Base-by-base conservation (phyloP, 164 flowering plant genomes). In the Vitis labrusca region DNA sequence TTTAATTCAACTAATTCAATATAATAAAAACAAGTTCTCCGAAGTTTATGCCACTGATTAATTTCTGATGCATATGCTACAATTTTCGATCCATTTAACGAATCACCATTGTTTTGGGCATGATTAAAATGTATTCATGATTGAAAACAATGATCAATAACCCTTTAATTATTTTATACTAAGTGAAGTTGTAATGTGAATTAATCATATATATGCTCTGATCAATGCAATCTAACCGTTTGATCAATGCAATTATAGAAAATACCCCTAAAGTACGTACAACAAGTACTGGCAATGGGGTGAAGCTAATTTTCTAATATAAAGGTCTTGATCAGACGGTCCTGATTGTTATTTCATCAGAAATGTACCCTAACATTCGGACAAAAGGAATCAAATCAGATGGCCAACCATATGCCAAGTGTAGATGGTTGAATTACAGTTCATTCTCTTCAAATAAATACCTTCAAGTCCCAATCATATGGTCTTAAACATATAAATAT, bases 361-460 rank as follows among this genome's bases (percentile, higher is more conserved):
- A 12, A 19, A 23, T 71, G 74, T 66, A 67, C 50, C 78, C 78
- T 57, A 27, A 71, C 30, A 75, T 66, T 75, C 56, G 44, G 55
- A 71, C 78, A 75, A 9, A 2, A 17, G 17, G 71, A 61, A 66
- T 75, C 68, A 57, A 73, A 65, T 64, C 65, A 67, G 49, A 48
- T 23, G 48, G 62, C 57, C 66, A 58, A 27, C 57, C 12, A 14
- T 49, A n/a, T 61, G 48, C 12, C n/a, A 7, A 68, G 13, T n/a
- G 30, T 27, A 63, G 13, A 17, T 47, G 55, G 27, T 58, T 61
- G 53, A 55, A 27, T 61, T 61, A 61, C 71, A 62, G 76, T 67
- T 67, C 71, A 73, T 55, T 49, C 11, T 17, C 50, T 11, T 12
- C 1, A 6, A 9, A 54, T 37, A 59, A 15, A 60, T 50, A 59